Evolutionary conservation across 2,329 filamentous ascomycete genomes (phyloP), one percentile per base, ranked within the genome.

Genomic region (Achaetomium macrosporum): DNA sequence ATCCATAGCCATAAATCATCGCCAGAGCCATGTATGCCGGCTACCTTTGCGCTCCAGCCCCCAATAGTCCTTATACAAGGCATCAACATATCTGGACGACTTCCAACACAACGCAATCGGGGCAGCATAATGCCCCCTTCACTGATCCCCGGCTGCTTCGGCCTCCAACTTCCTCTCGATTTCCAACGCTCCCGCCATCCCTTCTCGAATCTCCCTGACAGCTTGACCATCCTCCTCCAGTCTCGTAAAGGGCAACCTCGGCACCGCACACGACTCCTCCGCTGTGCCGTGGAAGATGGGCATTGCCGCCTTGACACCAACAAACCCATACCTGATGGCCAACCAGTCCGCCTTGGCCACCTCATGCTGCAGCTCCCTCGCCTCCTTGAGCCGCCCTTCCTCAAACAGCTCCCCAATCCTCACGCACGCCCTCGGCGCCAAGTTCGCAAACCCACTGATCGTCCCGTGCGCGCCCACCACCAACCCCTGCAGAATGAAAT

Each of bases 401-500:
- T 75, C 72, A 67, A 81, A 87, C 6, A 87, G 71, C 56, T 81
- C 70, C 50, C 82, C 67, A 15, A 88, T 70, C 62, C 81, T 72
- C 25, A 84, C 76, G 66, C 84, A 86, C 3, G 83, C 73, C 63
- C 79, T 54, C 7, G 66, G 87, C 2, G 82, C 77, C 42, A 90
- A 73, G 66, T 91, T 90, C 30, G 79, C 87, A 50, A 86, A 74
- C 12, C 86, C 87, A 13, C 81, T 83, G 57, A 90, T 85, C 62
- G 87, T 79, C 33, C 87, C 87, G 53, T 84, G 80, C 3, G 83
- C 86, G 20, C 86, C 87, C 4, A 82, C 84, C 41, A 86, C 75
- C 37, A 88, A 68, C 1, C 83, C 83, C 66, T 88, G 86, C 12
- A 90, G 69, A 12, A 82, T 84, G 68, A 89, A 89, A 70, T 90